Base-by-base conservation (phyloP, 176 grass and related monocot species). In the Aegilops longissima region DNA sequence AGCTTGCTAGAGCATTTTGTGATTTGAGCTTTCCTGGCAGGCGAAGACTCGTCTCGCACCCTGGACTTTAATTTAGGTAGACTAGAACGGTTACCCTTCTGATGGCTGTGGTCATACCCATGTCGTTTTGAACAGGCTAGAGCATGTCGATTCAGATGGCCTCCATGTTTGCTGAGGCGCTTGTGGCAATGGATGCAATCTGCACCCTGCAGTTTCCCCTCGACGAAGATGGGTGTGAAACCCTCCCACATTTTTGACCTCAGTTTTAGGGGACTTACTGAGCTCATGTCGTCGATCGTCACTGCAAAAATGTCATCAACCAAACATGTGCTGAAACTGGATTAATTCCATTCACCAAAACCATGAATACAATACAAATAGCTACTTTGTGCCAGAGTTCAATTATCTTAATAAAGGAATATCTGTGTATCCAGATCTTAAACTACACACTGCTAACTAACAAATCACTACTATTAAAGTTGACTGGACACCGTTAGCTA, bases 131-230 rank as follows among this genome's bases (percentile, higher is more conserved):
- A 39, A 80, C 85, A 91, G 39, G 85, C 76, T 75, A 76, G 82
- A 52, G 84, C 62, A 85, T 91, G 89, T 42, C 89, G 85, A 49
- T 17, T 70, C 49, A 91, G 61, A 91, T 91, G 85, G 70, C 85
- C 84, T 91, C 89, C 87, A 70, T 77, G 76, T 16, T 63, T 77
- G 70, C 62, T 85, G 12, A 88, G 77, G 49, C 85, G 89, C 30
- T 81, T 91, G 21, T 81, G 76, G 62, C 89, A 91, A 47, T 91
- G 77, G 10, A 84, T 45, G 17, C 89, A 91, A 42, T 91, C 89
- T 12, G 81, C 89, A 76, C 33, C 81, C 76, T 81, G 69, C 47
- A 87, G 49, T 49, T 87, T 85, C 51, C 86, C 89, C 39, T 87
- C 81, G 1, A 52, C 77, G 33, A 84, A 91, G 81, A 88, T 69